phyloP scores from a whole-genome alignment of 148 eudicot genomes.

The Arbutus unedo region DNA sequence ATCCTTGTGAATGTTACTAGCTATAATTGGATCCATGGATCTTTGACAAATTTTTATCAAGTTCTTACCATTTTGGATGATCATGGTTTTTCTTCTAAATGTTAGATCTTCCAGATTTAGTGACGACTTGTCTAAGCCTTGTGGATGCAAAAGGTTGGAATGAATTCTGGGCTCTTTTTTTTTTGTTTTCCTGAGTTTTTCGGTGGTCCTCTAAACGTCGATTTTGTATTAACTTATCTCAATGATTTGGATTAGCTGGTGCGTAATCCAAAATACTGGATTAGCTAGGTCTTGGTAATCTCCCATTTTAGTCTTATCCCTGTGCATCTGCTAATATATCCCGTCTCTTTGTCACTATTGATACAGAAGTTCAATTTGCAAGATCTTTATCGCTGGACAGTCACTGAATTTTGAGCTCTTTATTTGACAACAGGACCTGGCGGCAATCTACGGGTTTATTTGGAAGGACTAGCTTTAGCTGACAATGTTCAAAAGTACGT shows the following conservation, averaged over 20 bases:
- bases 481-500: slow-evolving; percentile 62
- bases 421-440: slow-evolving; percentile 43
- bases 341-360: not conserved
- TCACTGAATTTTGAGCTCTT: not conserved
- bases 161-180: not conserved
- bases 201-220: not conserved
- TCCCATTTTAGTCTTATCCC: not conserved
- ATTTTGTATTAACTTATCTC: too few species aligned
- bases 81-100: not conserved
- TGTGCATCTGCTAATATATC: not conserved
- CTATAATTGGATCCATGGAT: not conserved
- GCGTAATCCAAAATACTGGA: too few species aligned
- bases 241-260: not conserved
- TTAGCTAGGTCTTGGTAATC: not conserved
- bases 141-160: not conserved
- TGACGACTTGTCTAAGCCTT: not conserved
- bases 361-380: not conserved
- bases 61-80: not conserved
- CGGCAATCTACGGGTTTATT: slow-evolving; percentile 63
- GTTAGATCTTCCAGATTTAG: not conserved
- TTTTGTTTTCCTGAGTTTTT: not conserved
- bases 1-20: not conserved
- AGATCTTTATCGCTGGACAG: not conserved
- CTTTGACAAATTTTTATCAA: not conserved
- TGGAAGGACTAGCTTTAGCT: slow-evolving; percentile 52